These are phyloP conservation scores for Phytophthora sp. DNA, from an alignment of 352 stramenopile genomes.

Conservation along the genomic window DNA sequence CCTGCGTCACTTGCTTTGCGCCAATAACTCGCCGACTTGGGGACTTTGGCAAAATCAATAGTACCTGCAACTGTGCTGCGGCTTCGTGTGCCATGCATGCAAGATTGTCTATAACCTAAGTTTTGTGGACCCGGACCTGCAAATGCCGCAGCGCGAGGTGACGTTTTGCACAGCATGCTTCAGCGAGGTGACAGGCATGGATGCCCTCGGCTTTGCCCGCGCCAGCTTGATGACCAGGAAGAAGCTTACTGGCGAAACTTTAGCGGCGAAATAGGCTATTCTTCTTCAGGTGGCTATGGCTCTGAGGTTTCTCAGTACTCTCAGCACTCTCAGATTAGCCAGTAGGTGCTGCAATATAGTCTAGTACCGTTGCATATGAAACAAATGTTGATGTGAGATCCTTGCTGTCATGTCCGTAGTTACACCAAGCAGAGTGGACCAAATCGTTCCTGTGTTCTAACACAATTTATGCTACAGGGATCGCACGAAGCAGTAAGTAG, in stretches of 20 bases:
- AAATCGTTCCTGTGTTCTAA: no score
- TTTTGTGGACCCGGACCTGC: neutral
- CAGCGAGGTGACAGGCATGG: neutral
- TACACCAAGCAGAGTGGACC: no score
- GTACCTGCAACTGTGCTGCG: conserved; percentile 1
- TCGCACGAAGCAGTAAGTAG: no score
- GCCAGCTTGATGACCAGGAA: neutral
- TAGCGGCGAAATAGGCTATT: neutral
- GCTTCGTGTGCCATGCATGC: neutral
- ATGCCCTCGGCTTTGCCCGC: neutral
- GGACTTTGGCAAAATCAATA: conserved; percentile 12
- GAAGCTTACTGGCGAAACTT: neutral
- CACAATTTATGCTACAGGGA: no score
- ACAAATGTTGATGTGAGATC: no score
- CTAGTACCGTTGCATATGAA: no score
- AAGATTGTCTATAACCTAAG: neutral
- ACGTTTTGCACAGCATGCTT: conserved; percentile 9
- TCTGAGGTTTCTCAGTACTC: neutral
- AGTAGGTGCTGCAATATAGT: no score
- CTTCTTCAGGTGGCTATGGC: neutral
- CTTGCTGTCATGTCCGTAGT: no score
- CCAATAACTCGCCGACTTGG: neutral
- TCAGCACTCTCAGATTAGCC: neutral
- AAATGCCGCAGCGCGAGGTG: neutral
- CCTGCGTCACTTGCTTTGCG: neutral